Percentiles rank a stretch among this genome's conserved stretches.
phyloP scores from a whole-genome alignment of 257 asterid species.

The Ballota nigra region DNA sequence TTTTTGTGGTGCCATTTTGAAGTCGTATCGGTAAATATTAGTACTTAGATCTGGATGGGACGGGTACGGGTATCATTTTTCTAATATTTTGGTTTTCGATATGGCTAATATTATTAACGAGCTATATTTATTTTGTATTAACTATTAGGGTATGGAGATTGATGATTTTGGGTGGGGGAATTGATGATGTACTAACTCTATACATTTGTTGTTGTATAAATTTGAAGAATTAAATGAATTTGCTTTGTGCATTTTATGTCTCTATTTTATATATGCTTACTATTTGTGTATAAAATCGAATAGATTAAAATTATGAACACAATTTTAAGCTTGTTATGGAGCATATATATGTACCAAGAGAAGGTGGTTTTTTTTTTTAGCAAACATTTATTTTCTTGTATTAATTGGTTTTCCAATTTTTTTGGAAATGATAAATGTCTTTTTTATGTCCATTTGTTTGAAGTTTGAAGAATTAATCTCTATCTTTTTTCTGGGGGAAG shows the following conservation, averaged over 20 bases:
- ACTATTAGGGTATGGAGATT: background rate
- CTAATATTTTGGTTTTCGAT: background rate
- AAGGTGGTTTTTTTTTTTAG: too few relatives aligned
- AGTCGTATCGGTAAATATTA: conserved; percentile 55
- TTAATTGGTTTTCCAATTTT: background rate
- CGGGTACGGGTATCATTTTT: background rate
- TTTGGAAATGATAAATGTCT: background rate
- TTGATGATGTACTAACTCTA: conserved; percentile 22
- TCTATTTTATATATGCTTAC: too few relatives aligned
- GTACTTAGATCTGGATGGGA: background rate
- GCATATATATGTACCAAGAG: too few relatives aligned
- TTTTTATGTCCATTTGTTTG: too few relatives aligned
- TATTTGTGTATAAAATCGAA: background rate
- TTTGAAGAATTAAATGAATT: background rate
- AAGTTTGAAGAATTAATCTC: too few relatives aligned
- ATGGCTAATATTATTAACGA: background rate
- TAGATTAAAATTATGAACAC: background rate
- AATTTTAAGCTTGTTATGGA: too few relatives aligned
- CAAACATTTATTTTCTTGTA: too few relatives aligned
- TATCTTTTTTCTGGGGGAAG: too few relatives aligned
- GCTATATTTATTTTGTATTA: background rate
- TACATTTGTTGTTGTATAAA: conserved; percentile 29
- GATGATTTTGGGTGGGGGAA: background rate
- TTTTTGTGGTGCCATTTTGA: conserved; percentile 83
- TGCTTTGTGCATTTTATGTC: background rate